These are phyloP conservation scores for Malus hybrid DNA, from an alignment of 331 rosid genomes.

Conservation along the genomic window DNA sequence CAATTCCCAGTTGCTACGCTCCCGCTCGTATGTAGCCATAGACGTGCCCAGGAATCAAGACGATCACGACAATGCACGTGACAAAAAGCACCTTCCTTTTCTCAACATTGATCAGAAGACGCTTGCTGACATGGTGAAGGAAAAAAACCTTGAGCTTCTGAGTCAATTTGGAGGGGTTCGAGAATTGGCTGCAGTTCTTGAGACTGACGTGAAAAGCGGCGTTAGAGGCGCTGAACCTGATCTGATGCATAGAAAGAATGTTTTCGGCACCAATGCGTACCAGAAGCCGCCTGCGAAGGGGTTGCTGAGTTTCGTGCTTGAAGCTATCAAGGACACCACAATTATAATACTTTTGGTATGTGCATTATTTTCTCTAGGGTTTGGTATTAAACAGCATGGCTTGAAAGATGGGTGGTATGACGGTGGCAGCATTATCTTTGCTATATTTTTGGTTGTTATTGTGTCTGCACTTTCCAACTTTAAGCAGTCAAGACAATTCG, in stretches of 20 bases:
- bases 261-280: constrained; percentile 16
- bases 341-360: constrained; percentile 28
- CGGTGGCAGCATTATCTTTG: constrained; percentile 32
- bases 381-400: constrained; percentile 32
- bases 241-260: constrained; percentile 1
- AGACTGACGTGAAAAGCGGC: constrained; percentile 4
- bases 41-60: neutral
- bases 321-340: constrained; percentile 23
- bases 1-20: constrained; percentile 10
- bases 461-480: constrained; percentile 24
- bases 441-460: constrained; percentile 19
- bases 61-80: neutral
- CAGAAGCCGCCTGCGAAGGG: constrained; percentile 13
- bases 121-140: constrained; percentile 15
- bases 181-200: constrained; percentile 3
- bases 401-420: constrained; percentile 35
- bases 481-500: constrained; percentile 29
- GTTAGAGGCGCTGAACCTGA: constrained; percentile 4
- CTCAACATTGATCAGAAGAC: constrained; percentile 3
- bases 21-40: constrained; percentile 19
- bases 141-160: constrained; percentile 9
- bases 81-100: neutral
- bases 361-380: constrained; percentile 24
- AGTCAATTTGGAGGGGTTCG: constrained; percentile 16
- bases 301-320: constrained; percentile 22